These are phyloP conservation scores for Eucalyptus polybractea DNA, from an alignment of 345 rosid genomes.

Conservation along the genomic window DNA sequence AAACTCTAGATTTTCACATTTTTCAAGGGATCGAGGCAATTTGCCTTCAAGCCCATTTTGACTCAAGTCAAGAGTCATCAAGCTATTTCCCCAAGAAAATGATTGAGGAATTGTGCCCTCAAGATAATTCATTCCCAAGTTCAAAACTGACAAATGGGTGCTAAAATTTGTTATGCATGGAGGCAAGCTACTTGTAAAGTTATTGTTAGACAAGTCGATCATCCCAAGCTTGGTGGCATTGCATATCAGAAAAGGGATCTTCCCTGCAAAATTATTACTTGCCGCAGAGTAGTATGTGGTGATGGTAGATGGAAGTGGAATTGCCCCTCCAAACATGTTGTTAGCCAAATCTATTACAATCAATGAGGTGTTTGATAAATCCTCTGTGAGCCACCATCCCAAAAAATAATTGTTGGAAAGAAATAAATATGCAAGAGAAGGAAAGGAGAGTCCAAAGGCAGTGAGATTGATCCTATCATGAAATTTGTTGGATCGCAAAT, in stretches of 20 bases:
- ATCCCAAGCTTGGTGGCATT: neutral
- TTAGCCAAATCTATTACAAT: rapidly evolving
- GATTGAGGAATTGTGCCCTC: neutral
- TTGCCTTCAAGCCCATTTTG: rapidly evolving
- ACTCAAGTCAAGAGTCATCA: neutral
- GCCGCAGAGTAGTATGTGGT: rapidly evolving
- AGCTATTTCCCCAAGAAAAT: neutral
- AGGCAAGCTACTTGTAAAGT: neutral
- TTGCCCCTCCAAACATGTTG: too few species aligned
- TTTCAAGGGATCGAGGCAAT: neutral
- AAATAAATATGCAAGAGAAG: too few species aligned
- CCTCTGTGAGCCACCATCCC: rapidly evolving
- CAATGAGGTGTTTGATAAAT: too few species aligned
- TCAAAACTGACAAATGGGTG: neutral
- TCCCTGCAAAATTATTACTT: rapidly evolving
- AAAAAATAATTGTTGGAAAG: too few species aligned
- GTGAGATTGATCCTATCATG: rapidly evolving
- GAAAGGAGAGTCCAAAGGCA: rapidly evolving
- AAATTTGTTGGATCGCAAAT: neutral
- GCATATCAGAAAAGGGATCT: too few species aligned
- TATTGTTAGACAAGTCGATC: neutral
- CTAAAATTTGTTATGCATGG: neutral
- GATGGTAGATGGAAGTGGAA: too few species aligned
- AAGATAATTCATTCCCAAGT: neutral
- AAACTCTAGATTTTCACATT: rapidly evolving